Evolutionary conservation across 495 filamentous ascomycete genomes (phyloP), one percentile per base, ranked within the genome.

Genomic region (Cercophora samala): DNA sequence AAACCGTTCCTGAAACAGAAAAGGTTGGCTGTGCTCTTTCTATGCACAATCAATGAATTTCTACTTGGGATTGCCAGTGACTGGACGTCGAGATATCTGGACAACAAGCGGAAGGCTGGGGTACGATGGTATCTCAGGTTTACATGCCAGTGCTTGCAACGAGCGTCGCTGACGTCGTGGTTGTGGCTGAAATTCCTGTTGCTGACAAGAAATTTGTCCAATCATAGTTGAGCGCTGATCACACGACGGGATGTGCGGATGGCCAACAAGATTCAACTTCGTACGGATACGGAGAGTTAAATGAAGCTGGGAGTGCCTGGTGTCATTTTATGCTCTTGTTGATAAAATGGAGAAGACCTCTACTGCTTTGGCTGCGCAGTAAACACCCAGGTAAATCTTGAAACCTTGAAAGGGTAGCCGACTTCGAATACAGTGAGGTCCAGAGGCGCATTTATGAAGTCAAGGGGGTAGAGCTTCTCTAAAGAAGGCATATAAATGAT

Each of bases 1-100:
- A 77, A 77, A 77, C 75, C 15, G 54, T 65, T 68, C 61, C 76
- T 73, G 65, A 68, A 77, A 73, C 68, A 11, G 29, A 53, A 58
- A 22, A 37, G 6, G 17, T 29, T 37, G 37, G 15, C 58, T 29
- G 46, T 55, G 58, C 58, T 58, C 46, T 25, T 58, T 25, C 5
- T n/a, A 15, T 32, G 37, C 53, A 22, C 6, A 56, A 18, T 6
- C 22, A 3, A 18, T 18, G 17, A 21, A 13, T 9, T 46, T 17
- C 13, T 46, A 17, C 37, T 46, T 46, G 37, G 9, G 37, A 46
- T 46, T 11, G 11, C 11, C 37, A 17, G 37, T 9, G 2, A 1
- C 15, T 46, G 37, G n/a, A n/a, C n/a, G n/a, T n/a, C n/a, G n/a
- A n/a, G n/a, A n/a, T n/a, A n/a, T n/a, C n/a, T n/a, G n/a, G n/a